These are phyloP conservation scores for Holtermannia corniformis DNA, from an alignment of 768 basidiomycete species.

Conservation along the genomic window DNA sequence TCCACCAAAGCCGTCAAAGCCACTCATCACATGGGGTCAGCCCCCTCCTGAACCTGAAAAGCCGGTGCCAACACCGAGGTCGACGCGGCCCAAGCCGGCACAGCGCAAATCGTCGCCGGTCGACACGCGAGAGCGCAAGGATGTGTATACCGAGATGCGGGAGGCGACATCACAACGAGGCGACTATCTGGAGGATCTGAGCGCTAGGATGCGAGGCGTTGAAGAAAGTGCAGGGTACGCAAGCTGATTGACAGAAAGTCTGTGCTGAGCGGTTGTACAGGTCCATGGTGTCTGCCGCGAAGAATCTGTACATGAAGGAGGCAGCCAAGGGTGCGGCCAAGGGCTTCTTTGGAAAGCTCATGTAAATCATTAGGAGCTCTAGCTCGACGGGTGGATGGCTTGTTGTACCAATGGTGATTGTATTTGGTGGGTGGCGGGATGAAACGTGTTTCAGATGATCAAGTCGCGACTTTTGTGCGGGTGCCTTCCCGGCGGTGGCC, in stretches of 20 bases:
- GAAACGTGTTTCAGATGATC: not conserved
- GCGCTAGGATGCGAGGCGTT: constrained; percentile 28
- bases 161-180: constrained; percentile 30
- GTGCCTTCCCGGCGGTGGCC: not conserved
- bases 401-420: not conserved
- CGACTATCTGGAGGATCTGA: constrained; percentile 32
- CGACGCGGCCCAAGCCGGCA: constrained; percentile 25
- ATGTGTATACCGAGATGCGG: constrained; percentile 39
- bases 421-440: not conserved
- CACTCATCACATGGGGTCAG: constrained; percentile 38
- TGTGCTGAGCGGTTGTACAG: constrained; percentile 17
- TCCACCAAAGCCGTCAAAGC: constrained; percentile 27
- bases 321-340: constrained; percentile 37
- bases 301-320: constrained; percentile 27
- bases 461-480: too few species aligned
- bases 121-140: constrained; percentile 28
- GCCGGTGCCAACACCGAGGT: constrained; percentile 8
- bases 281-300: not conserved
- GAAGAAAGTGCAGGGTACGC: constrained; percentile 24
- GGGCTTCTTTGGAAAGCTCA: constrained; percentile 30
- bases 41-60: constrained; percentile 21
- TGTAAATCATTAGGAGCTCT: too few species aligned
- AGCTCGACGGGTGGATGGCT: too few species aligned
- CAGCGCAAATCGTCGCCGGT: constrained; percentile 18
- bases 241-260: constrained; percentile 31